Evolutionary conservation across 805 yeast species (phyloP), one percentile per base, ranked within the genome.

Genomic region (Saturnispora quitensis): DNA sequence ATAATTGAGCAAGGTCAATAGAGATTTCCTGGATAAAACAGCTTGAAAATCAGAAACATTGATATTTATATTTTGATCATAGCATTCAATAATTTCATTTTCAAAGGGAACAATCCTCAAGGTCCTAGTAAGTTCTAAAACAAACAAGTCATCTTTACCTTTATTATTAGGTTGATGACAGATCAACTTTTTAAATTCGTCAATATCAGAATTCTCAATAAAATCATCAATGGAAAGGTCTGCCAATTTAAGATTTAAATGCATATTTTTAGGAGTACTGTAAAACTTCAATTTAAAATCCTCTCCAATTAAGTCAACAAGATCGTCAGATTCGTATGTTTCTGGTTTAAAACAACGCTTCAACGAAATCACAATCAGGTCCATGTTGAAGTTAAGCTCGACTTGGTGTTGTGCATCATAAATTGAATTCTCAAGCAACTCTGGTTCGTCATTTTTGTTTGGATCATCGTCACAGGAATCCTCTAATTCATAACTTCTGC

Each of bases 1-100:
- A 64, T 84, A 93, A 64, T 89, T 91, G 56, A 91, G 68, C 13
- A 93, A 69, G 1, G 95, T 84, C 55, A 93, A 72, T 15, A 86
- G 68, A 1, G 95, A 85, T 61, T 80, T 85, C 46, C 97, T 80
- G 0, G 95, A 81, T 6, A 90, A 67, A 2, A 86, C 84, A 36
- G 86, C 74, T 55, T 80, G 80, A 50, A 93, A 77, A 13, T 95
- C 88, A 0, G 96, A 89, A 68, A 93, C 75, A 43, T 81, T 74
- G 48, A 93, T 69, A 8, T 77, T 73, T 5, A 90, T 77, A 56
- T 78, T 81, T 64, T 89, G 96, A 60, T 90, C 97, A 63, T 76
- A 83, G 0, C 84, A 81, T 54, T 80, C 89, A 47, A 84, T 80
- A 15, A 71, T 75, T 35, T 72, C 73, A 2, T 73, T 73, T 27